A percentile compares a stretch with the other conserved stretches of the same genome.
phyloP scores from a whole-genome alignment of 805 yeast species.

The Millerozyma acaciae region DNA sequence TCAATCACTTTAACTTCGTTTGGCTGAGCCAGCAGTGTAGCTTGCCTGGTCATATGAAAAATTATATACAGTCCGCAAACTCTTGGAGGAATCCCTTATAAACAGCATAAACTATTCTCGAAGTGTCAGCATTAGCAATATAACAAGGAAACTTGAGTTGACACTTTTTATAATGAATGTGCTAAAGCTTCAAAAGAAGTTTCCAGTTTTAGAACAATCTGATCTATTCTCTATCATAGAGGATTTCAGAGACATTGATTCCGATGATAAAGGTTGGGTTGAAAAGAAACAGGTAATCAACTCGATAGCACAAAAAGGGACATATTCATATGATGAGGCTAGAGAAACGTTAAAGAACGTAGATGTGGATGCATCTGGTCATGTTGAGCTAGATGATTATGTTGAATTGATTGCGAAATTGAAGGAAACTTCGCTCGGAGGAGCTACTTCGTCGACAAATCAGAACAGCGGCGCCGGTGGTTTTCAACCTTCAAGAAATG shows the following conservation, averaged over 20 bases:
- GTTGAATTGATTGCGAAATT: constrained; percentile 81
- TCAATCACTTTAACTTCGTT: no score
- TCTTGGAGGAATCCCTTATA: no score
- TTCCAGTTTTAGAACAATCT: constrained; percentile 79
- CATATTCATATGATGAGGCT: constrained; percentile 83
- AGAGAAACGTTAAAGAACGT: constrained; percentile 90
- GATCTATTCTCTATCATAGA: constrained; percentile 84
- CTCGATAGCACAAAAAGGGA: constrained; percentile 73
- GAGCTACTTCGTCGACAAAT: constrained; percentile 23
- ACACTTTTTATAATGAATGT: constrained; percentile 42
- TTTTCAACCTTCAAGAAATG: constrained; percentile 1
- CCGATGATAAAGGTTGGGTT: constrained; percentile 90
- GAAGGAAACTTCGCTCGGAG: constrained; percentile 48
- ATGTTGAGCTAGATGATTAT: constrained; percentile 92
- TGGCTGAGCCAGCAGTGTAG: constrained; percentile 1
- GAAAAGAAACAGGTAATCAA: constrained; percentile 90
- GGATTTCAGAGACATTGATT: constrained; percentile 76
- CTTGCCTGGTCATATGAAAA: not conserved
- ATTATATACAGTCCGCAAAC: constrained; percentile 3
- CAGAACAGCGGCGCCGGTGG: no score
- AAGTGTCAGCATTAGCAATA: not conserved
- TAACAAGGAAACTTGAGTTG: not conserved
- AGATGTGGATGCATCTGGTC: constrained; percentile 93
- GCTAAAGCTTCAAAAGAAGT: constrained; percentile 60
- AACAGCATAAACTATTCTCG: not conserved